Evolutionary conservation across 129 eudicot species (phyloP).

Genomic region (Kitagawia praeruptora): DNA sequence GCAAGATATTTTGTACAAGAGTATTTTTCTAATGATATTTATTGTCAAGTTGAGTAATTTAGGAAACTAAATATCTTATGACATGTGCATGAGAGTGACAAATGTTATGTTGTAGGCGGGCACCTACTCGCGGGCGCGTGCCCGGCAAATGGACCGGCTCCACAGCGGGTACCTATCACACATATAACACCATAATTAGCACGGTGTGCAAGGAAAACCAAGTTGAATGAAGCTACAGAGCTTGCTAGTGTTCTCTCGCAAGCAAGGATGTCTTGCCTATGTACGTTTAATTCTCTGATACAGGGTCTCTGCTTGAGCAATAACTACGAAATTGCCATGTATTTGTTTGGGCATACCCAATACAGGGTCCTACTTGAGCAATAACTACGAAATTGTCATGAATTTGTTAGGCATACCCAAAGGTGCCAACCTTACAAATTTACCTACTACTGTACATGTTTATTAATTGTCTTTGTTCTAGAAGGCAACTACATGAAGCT

Average conservation of each 20-base stretch:
- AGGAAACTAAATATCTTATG: no score
- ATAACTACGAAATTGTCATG: conserved; percentile 44
- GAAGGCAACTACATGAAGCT: conserved; percentile 66
- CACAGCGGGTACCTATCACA: no score
- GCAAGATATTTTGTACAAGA: no score
- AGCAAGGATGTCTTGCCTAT: conserved; percentile 62
- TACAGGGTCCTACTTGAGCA: conserved; percentile 71
- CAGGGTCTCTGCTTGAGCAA: conserved; percentile 73
- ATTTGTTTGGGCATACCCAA: conserved; percentile 43
- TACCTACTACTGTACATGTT: conserved; percentile 78
- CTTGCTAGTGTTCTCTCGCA: conserved; percentile 50
- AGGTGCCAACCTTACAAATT: conserved; percentile 83
- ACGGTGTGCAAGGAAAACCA: conserved; percentile 77
- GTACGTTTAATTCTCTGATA: conserved; percentile 74
- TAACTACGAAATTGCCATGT: conserved; percentile 46
- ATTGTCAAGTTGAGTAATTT: no score
- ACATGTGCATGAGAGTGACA: no score
- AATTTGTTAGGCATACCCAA: conserved; percentile 45
- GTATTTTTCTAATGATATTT: no score
- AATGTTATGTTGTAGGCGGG: no score
- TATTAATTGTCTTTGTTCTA: conserved; percentile 63
- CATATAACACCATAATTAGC: conserved; percentile 75
- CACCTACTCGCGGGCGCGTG: no score
- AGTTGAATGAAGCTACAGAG: conserved; percentile 74
- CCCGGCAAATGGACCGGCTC: no score